Base-by-base conservation (phyloP, 2,329 filamentous ascomycete species). In the Colletotrichum sp. region DNA sequence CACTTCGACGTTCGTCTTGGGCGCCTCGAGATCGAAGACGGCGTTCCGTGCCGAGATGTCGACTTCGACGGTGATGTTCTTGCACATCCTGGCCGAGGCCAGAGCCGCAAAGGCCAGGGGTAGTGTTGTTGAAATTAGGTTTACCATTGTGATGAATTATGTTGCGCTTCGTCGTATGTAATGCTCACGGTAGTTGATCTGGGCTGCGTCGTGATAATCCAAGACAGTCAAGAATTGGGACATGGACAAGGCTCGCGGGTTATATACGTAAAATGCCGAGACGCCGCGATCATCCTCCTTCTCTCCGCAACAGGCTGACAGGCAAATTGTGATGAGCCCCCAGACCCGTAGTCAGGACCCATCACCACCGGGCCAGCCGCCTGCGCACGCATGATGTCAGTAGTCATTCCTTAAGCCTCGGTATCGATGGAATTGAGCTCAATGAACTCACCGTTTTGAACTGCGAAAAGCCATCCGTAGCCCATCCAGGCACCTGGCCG, bases 21-120 rank as follows among this genome's bases (percentile, higher is more conserved):
- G 86, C 1, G 87, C 79, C n/a, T 86, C 78, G 14, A 90, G 72
- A 74, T 88, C 82, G 80, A 92, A 93, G 7, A 88, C 81, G 1
- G 83, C 88, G 73, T 92, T 91, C 28, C 88, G 84, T 1, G 91
- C 86, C 3, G 86, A 86, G 64, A 93, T 87, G 5, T 85, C 82
- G 16, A 94, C 85, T 3, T 90, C 89, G 7, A 94, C 86, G 2
- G 86, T 90, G 36, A 93, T 79, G 75, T 92, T 88, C 48, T 77
- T 81, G 79, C 87, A 89, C 16, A 82, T 80, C 34, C 84, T 82
- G 9, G 86, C 85, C 59, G 82, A 77, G 16, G 79, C 79, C n/a
- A 78, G 73, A 28, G 80, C 71, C 34, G 81, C 74, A 28, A 84
- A 75, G 34, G 77, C 65, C 36, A 83, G 62, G 8, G 82, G 34